phyloP scores from a whole-genome alignment of 1,284 basidiomycete genomes.

The Vanrija pseudolonga region DNA sequence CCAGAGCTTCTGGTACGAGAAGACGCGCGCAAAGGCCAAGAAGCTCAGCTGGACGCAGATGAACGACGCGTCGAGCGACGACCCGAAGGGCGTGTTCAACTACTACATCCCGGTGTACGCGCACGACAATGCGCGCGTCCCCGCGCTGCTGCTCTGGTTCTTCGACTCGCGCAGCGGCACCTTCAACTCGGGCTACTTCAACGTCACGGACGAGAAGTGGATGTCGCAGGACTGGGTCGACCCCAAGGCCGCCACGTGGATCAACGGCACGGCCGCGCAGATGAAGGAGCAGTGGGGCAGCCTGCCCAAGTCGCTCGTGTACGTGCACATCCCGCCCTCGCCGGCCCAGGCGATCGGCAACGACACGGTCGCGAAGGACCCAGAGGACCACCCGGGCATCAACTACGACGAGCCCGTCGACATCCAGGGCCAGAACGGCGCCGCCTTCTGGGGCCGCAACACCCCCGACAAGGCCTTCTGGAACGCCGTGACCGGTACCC shows the following conservation, averaged over 20 bases:
- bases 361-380: neutral
- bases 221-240: slow-evolving; percentile 22
- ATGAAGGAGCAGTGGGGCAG: slow-evolving; percentile 10
- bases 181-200: slow-evolving; percentile 12
- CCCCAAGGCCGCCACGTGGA: slow-evolving; percentile 9
- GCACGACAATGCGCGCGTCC: neutral
- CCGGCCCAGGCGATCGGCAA: neutral
- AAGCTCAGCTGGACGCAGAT: slow-evolving; percentile 3
- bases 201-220: slow-evolving; percentile 6
- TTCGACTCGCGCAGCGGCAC: slow-evolving; percentile 16
- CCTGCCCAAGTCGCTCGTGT: slow-evolving; percentile 15
- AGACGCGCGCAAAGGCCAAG: neutral
- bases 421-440: neutral
- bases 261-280: neutral
- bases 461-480: slow-evolving; percentile 8
- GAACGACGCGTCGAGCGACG: neutral
- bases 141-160: slow-evolving; percentile 23
- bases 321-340: slow-evolving; percentile 19
- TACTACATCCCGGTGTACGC: slow-evolving; percentile 24
- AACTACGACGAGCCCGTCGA: slow-evolving; percentile 4
- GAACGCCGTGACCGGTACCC: slow-evolving; percentile 3
- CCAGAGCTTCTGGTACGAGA: slow-evolving; percentile 2
- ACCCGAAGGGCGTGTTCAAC: slow-evolving; percentile 17
- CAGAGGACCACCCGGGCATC: slow-evolving; percentile 7
- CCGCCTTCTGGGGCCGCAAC: neutral